These are phyloP conservation scores for Cornus kousa DNA, from an alignment of 148 eudicot genomes.

Conservation along the genomic window DNA sequence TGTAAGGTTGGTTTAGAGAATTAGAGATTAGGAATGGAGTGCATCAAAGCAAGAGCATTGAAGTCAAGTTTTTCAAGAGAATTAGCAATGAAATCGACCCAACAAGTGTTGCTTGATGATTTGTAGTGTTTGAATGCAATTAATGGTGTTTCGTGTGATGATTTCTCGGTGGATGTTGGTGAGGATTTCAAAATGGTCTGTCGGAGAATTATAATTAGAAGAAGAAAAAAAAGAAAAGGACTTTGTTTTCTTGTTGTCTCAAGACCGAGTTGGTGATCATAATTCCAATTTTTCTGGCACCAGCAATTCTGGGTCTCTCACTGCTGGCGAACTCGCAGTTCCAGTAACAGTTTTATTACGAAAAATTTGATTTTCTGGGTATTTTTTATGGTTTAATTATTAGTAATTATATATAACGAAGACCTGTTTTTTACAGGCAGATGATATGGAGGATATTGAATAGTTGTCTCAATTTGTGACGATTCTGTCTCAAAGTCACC, in stretches of 20 bases:
- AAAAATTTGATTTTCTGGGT: background rate
- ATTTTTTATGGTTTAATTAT: background rate
- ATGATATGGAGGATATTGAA: slow-evolving; percentile 74
- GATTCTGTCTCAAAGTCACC: slow-evolving; percentile 60
- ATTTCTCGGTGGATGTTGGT: slow-evolving; percentile 70
- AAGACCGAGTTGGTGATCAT: slow-evolving; percentile 37
- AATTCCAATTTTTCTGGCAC: slow-evolving; percentile 29
- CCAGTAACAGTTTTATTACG: slow-evolving; percentile 43
- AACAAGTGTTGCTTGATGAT: slow-evolving; percentile 37
- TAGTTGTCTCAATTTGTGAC: slow-evolving; percentile 82
- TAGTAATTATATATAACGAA: background rate
- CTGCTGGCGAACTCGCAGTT: slow-evolving; percentile 48
- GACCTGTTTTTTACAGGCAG: slow-evolving; percentile 41
- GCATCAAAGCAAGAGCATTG: too few species aligned
- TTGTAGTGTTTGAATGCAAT: slow-evolving; percentile 31
- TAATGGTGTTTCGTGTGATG: slow-evolving; percentile 36
- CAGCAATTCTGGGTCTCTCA: slow-evolving; percentile 23
- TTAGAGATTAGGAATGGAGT: too few species aligned
- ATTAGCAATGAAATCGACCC: slow-evolving; percentile 31
- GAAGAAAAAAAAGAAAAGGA: slow-evolving; percentile 41
- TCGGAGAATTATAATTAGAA: slow-evolving; percentile 19
- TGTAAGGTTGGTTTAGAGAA: too few species aligned
- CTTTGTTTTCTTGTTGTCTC: slow-evolving; percentile 38
- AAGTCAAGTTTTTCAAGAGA: too few species aligned
- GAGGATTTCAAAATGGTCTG: slow-evolving; percentile 31